Conservation (phyloP, 1,139 yeast genomes). For the Geotrichum restrictum region DNA sequence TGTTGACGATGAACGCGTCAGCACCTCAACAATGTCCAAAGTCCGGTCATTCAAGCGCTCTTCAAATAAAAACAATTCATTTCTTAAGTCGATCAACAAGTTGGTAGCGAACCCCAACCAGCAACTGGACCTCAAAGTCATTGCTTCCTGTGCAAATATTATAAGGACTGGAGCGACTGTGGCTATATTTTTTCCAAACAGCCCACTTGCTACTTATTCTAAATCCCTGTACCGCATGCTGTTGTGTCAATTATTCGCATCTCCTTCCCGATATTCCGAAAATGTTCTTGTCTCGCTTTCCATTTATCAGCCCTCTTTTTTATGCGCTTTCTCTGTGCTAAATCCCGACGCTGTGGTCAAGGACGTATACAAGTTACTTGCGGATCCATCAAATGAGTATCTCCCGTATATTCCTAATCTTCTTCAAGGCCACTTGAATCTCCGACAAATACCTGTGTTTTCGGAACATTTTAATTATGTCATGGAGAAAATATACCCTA, state of each 20-base stretch:
- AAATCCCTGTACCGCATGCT: conserved; percentile 17
- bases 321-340: conserved; percentile 21
- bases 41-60: conserved; percentile 16
- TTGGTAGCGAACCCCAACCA: conserved; percentile 5
- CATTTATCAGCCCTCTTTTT: conserved; percentile 20
- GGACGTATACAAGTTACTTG: conserved; percentile 18
- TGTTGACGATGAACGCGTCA: conserved; percentile 15
- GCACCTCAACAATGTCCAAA: conserved; percentile 18
- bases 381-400: background rate
- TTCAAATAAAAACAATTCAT: conserved; percentile 8
- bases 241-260: conserved; percentile 17
- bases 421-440: conserved; percentile 20
- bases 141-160: conserved; percentile 12
- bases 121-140: background rate
- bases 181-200: background rate
- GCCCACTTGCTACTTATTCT: conserved; percentile 19
- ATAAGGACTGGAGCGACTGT: conserved; percentile 15
- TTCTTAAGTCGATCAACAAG: conserved; percentile 19
- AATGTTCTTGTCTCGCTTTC: conserved; percentile 8
- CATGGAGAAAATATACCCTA: conserved; percentile 7
- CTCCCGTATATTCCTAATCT: conserved; percentile 18
- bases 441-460: conserved; percentile 19
- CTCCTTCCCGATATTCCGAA: conserved; percentile 4
- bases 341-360: conserved; percentile 10
- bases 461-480: conserved; percentile 10